Percentiles rank a stretch among this genome's conserved stretches.
These are phyloP conservation scores for Diaporthe citriasiana DNA, from an alignment of 2,329 filamentous ascomycete genomes.

Conservation along the genomic window DNA sequence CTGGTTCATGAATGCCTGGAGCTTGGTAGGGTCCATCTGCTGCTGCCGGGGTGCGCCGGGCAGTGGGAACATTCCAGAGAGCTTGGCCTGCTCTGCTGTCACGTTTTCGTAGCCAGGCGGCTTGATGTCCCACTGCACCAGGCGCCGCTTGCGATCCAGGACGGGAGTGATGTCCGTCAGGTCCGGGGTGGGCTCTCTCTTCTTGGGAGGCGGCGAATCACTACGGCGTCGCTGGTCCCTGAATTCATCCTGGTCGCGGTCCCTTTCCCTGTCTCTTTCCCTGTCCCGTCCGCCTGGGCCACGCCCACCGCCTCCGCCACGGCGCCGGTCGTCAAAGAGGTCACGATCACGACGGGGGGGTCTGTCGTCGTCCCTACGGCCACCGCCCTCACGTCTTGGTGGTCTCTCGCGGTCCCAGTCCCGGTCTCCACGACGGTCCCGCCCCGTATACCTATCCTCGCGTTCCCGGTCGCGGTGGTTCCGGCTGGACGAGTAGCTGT, in stretches of 20 bases:
- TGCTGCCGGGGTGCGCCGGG: slow-evolving; percentile 95
- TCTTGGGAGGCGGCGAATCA: slow-evolving; percentile 85
- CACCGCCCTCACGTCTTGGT: slow-evolving; percentile 70
- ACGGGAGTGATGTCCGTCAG: slow-evolving; percentile 88
- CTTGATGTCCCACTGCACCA: slow-evolving; percentile 99
- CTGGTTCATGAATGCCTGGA: slow-evolving; percentile 96
- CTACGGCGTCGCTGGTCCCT: slow-evolving; percentile 78
- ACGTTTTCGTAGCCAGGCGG: slow-evolving; percentile 98
- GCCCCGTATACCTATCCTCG: slow-evolving; percentile 83
- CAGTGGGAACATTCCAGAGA: slow-evolving; percentile 98
- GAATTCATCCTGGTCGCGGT: slow-evolving; percentile 60
- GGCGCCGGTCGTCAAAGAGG: slow-evolving; percentile 73
- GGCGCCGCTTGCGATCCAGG: slow-evolving; percentile 86
- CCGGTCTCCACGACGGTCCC: slow-evolving; percentile 58
- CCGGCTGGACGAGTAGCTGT: slow-evolving; percentile 93
- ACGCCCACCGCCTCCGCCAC: slow-evolving; percentile 57
- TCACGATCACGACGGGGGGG: slow-evolving; percentile 65
- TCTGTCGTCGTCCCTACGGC: slow-evolving; percentile 78
- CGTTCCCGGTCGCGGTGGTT: slow-evolving; percentile 94
- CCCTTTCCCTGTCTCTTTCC: slow-evolving; percentile 57
- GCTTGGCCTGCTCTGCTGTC: slow-evolving; percentile 97
- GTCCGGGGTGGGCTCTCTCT: slow-evolving; percentile 95
- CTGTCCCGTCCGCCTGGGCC: slow-evolving; percentile 55
- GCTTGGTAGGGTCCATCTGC: slow-evolving; percentile 92
- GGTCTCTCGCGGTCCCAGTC: slow-evolving; percentile 56